Conservation (phyloP, 2,329 filamentous ascomycete species). For the Phaeosphaeriaceae sp. region DNA sequence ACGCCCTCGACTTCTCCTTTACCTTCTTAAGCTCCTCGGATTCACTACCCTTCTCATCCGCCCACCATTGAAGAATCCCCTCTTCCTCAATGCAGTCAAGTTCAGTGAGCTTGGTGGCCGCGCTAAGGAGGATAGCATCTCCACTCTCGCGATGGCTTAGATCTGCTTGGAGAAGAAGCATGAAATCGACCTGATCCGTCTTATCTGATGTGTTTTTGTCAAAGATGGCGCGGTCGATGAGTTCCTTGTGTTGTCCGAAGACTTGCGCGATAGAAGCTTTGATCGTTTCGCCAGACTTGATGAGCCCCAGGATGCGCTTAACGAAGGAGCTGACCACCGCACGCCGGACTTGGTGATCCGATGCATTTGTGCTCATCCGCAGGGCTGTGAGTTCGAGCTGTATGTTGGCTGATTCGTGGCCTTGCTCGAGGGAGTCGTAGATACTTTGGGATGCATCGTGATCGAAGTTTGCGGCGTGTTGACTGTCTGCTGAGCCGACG, state of each 20-base stretch:
- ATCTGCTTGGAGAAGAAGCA: slow-evolving; percentile 82
- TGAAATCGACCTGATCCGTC: slow-evolving; percentile 82
- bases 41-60: slow-evolving; percentile 72
- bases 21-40: slow-evolving; percentile 74
- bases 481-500: slow-evolving; percentile 69
- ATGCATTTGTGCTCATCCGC: slow-evolving; percentile 89
- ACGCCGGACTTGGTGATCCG: slow-evolving; percentile 84
- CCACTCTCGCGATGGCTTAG: slow-evolving; percentile 71
- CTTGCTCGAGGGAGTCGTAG: slow-evolving; percentile 81
- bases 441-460: slow-evolving; percentile 85
- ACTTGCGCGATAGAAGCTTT: slow-evolving; percentile 53
- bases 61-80: slow-evolving; percentile 89
- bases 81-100: slow-evolving; percentile 89
- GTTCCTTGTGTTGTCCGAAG: slow-evolving; percentile 62
- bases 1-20: slow-evolving; percentile 74
- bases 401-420: slow-evolving; percentile 79
- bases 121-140: slow-evolving; percentile 74
- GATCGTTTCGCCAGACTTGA: slow-evolving; percentile 53
- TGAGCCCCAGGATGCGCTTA: slow-evolving; percentile 78
- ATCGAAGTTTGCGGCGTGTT: slow-evolving; percentile 73
- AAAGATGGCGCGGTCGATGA: slow-evolving; percentile 67
- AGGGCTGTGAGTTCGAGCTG: slow-evolving; percentile 93
- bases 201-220: slow-evolving; percentile 62
- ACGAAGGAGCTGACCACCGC: slow-evolving; percentile 88
- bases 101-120: slow-evolving; percentile 85